Conservation (phyloP, 2,329 filamentous ascomycete species). For the Epichloe coenophiala region DNA sequence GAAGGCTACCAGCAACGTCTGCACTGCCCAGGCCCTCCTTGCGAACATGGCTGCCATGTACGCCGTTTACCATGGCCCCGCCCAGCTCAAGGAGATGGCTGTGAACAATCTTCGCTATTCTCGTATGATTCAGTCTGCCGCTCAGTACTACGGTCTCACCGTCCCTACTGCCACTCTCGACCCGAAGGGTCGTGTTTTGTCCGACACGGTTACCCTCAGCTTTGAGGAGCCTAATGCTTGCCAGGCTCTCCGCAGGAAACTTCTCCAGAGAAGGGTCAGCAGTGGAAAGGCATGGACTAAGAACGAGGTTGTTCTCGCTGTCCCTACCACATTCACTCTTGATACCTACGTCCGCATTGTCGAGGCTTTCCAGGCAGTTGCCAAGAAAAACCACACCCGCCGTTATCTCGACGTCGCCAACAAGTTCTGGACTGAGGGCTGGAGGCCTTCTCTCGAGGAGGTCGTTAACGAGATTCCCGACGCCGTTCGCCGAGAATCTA, state of each 20-base stretch:
- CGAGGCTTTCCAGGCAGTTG: constrained; percentile 15
- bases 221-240: constrained; percentile 14
- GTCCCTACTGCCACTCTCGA: constrained; percentile 45
- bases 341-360: constrained; percentile 10
- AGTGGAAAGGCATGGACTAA: constrained; percentile 47
- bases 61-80: constrained; percentile 82
- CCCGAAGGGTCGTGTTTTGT: constrained; percentile 45
- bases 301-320: constrained; percentile 14
- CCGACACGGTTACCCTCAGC: constrained; percentile 69
- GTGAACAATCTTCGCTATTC: constrained; percentile 61
- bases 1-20: constrained; percentile 96
- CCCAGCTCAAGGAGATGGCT: constrained; percentile 72
- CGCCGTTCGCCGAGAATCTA: constrained; percentile 53
- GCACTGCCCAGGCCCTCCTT: constrained; percentile 83
- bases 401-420: constrained; percentile 17
- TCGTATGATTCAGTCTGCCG: constrained; percentile 51
- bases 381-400: constrained; percentile 13
- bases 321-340: constrained; percentile 13
- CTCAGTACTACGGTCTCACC: constrained; percentile 49
- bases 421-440: constrained; percentile 26
- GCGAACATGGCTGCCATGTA: constrained; percentile 96
- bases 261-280: constrained; percentile 51
- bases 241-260: constrained; percentile 18
- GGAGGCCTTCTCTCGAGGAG: constrained; percentile 22
- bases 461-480: constrained; percentile 34